Evolutionary conservation across 345 rosid genomes (phyloP).

Genomic region (Brassica rapa): DNA sequence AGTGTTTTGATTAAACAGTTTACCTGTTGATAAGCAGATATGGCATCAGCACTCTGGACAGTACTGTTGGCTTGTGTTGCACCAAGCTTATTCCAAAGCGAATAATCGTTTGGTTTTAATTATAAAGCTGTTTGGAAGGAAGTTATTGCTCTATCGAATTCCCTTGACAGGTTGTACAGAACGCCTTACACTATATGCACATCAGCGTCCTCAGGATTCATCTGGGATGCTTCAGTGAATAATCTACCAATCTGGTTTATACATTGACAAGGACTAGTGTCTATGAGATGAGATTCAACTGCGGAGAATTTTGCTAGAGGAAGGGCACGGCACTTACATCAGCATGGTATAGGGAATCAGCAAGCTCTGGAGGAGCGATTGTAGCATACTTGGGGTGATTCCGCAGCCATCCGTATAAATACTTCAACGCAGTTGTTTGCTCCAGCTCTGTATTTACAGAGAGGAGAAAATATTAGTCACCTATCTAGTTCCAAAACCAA

Average conservation of each 20-base stretch:
- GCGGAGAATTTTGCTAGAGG: slow-evolving; percentile 8
- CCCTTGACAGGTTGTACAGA: slow-evolving; percentile 85
- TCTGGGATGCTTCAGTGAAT: slow-evolving; percentile 81
- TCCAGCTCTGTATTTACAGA: slow-evolving; percentile 72
- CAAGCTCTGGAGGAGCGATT: slow-evolving; percentile 65
- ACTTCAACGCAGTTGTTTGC: slow-evolving; percentile 92
- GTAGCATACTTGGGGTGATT: slow-evolving; percentile 85
- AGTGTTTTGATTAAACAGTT: not conserved
- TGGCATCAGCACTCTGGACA: slow-evolving; percentile 97
- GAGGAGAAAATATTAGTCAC: slow-evolving; percentile 29
- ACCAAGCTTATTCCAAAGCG: slow-evolving; percentile 99
- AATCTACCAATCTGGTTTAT: slow-evolving; percentile 60
- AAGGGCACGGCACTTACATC: slow-evolving; percentile 61
- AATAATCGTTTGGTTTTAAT: slow-evolving; percentile 94
- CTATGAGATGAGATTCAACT: slow-evolving; percentile 12
- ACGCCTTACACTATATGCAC: slow-evolving; percentile 96
- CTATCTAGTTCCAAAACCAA: slow-evolving; percentile 16
- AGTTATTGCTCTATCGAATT: slow-evolving; percentile 84
- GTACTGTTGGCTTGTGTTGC: slow-evolving; percentile 96
- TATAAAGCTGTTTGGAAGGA: slow-evolving; percentile 80
- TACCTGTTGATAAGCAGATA: slow-evolving; percentile 93
- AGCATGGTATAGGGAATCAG: too few relatives aligned
- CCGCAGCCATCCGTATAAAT: slow-evolving; percentile 86
- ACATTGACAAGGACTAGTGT: slow-evolving; percentile 7
- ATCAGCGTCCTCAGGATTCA: slow-evolving; percentile 98